Base-by-base conservation (phyloP, 305 asterid species). In the Fraxinus ornus region DNA sequence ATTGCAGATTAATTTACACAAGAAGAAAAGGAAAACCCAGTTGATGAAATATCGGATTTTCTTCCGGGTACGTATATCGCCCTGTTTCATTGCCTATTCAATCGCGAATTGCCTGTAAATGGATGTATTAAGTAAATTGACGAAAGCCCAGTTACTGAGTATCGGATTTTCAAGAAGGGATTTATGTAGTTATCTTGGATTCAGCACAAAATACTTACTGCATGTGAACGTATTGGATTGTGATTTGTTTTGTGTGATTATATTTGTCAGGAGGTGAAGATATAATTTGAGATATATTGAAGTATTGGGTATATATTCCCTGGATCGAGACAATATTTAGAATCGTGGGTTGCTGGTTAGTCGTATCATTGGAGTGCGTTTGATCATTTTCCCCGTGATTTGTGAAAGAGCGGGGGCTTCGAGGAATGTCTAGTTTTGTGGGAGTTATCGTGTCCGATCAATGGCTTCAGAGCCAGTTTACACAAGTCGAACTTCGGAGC, bases 381-480 rank as follows among this genome's bases (percentile, higher is more conserved):
- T 1, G 66, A 70, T 76, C 78, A 8, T 75, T 74, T 77, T 83
- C 91, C 89, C 89, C 89, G 92, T 85, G 87, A 84, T 89, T 88
- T 79, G 87, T 60, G 84, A 88, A 83, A 85, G 81, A 83, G 87
- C 87, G 83, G 90, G 88, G 89, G 80, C 89, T 49, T 73, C 85
- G 80, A 86, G 73, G 84, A 79, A 94, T 94, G 98, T 93, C 97
- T 82, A 87, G 91, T 89, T 95, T 89, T 41, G 94, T 79, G 77
- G 99, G 99, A 75, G 98, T 95, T 84, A 22, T 94, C 55, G 97
- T 94, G 80, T 92, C 99, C 83, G 98, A 94, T 91, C 98, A 95
- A 87, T 95, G 95, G 98, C 98, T 95, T 85, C 98, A 95, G 80
- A 94, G 97, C 83, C 97, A 94, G 90, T 95, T 95, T 88, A 95